Base-by-base conservation (phyloP, 805 yeast genomes). In the Lipomyces lipofer region DNA sequence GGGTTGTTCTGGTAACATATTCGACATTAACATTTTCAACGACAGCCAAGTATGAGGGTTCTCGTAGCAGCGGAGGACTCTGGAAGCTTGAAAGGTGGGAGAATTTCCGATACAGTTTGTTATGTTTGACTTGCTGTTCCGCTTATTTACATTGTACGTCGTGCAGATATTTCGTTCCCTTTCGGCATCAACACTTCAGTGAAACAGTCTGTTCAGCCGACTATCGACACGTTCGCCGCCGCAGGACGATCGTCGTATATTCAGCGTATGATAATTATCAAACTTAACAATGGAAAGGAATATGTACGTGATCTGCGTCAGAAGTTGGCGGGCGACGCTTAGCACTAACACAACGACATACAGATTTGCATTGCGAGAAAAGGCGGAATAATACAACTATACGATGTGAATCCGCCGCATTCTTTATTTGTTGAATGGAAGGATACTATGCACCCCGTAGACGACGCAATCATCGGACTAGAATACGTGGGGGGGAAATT, bases 151-250 rank as follows among this genome's bases (percentile, higher is more conserved):
- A n/a, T n/a, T n/a, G n/a, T 27, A 39, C 7, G 13, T 17, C 1
- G 17, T 12, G 15, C 24, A 67, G 89, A 84, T 65, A 72, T 88
- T 7, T 65, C 76, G 4, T 88, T 89, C 63, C 67, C 72, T 17
- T 72, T 77, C 48, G 92, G 91, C 0, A 84, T 92, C 0, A 95
- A 91, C 64, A 89, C 96, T 2, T 86, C 96, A 4, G 74, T 76
- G 39, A 82, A 84, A 64, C 78, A 79, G 30, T 85, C 85, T 0
- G 69, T 73, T 10, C 87, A 84, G 65, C 95, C 95, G 0, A 76
- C 74, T 47, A 74, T 84, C 10, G 75, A 71, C 43, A 71, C 77
- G 22, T 74, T 75, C 17, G 58, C 62, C 1, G 66, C 69, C 4
- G 69, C 74, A 45, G 81, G 80, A 3, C 63, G 75, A 3, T 33